Conservation (phyloP, 345 rosid genomes). For the Cardiospermum halicacabum region DNA sequence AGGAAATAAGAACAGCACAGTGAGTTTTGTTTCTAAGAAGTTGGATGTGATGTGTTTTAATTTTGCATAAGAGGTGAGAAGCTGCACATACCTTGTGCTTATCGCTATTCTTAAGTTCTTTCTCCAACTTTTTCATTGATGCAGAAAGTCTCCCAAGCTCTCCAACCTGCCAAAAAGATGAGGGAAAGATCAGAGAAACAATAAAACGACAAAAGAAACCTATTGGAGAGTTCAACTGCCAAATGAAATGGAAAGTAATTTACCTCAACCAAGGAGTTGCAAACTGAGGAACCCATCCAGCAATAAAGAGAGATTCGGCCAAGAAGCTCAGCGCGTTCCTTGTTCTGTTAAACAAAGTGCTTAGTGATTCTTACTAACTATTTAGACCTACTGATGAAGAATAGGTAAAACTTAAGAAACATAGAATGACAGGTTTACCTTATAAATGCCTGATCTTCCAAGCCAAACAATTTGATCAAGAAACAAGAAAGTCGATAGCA, state of each 20-base stretch:
- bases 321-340: slow-evolving; percentile 68
- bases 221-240: background rate
- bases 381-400: slow-evolving; percentile 9
- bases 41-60: background rate
- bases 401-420: slow-evolving; percentile 4
- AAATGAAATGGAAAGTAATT: slow-evolving; percentile 13
- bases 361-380: background rate
- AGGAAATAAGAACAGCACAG: background rate
- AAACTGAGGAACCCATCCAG: slow-evolving; percentile 90
- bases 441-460: slow-evolving; percentile 84
- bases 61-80: background rate
- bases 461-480: slow-evolving; percentile 99
- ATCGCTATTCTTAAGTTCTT: slow-evolving; percentile 62
- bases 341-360: slow-evolving; percentile 47
- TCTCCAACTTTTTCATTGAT: slow-evolving; percentile 73
- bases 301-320: slow-evolving; percentile 83
- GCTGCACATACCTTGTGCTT: slow-evolving; percentile 47
- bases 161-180: slow-evolving; percentile 45
- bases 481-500: slow-evolving; percentile 82
- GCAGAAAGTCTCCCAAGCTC: slow-evolving; percentile 84
- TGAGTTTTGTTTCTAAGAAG: background rate
- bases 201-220: background rate
- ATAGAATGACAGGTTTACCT: slow-evolving; percentile 38
- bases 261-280: slow-evolving; percentile 84
- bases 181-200: background rate